Percentiles rank a stretch among this genome's conserved stretches.
phyloP scores from a whole-genome alignment of 2,329 filamentous ascomycete species.

The Penicillium polonicum region DNA sequence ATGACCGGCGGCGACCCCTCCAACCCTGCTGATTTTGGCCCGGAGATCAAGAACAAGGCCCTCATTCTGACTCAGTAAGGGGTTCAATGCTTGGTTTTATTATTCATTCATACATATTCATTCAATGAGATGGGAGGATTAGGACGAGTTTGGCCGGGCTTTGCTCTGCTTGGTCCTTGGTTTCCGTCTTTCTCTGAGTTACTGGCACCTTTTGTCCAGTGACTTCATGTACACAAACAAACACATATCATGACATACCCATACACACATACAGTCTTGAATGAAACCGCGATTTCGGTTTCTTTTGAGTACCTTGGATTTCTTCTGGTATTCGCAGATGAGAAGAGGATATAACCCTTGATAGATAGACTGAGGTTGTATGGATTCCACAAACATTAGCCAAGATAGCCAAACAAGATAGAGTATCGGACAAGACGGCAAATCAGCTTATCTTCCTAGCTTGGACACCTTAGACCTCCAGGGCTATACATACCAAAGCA shows the following conservation, averaged over 20 bases:
- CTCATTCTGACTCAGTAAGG: conserved; percentile 16
- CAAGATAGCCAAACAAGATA: not conserved
- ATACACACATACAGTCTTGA: not conserved
- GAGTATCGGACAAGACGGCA: not conserved
- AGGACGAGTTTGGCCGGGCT: too few species aligned
- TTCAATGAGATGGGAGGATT: not conserved
- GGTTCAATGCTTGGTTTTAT: not conserved
- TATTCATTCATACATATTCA: not conserved
- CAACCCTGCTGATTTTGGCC: conserved; percentile 30
- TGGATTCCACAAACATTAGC: not conserved
- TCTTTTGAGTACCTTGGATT: too few species aligned
- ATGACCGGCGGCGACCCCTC: conserved; percentile 31
- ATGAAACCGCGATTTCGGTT: not conserved
- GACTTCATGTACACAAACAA: not conserved
- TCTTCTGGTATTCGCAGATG: too few species aligned
- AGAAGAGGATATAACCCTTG: not conserved
- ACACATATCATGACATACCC: not conserved
- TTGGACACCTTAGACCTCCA: not conserved
- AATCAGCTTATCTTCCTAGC: not conserved
- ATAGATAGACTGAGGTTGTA: too few species aligned
- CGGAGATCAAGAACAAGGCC: conserved; percentile 28
- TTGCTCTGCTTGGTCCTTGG: not conserved
- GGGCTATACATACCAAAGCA: not conserved
- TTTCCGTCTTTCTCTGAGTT: not conserved
- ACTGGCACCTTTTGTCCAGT: not conserved